A percentile compares a stretch with the other conserved stretches of the same genome.
Conservation (phyloP, 2,329 filamentous ascomycete genomes). For the Exophiala oligosperma region DNA sequence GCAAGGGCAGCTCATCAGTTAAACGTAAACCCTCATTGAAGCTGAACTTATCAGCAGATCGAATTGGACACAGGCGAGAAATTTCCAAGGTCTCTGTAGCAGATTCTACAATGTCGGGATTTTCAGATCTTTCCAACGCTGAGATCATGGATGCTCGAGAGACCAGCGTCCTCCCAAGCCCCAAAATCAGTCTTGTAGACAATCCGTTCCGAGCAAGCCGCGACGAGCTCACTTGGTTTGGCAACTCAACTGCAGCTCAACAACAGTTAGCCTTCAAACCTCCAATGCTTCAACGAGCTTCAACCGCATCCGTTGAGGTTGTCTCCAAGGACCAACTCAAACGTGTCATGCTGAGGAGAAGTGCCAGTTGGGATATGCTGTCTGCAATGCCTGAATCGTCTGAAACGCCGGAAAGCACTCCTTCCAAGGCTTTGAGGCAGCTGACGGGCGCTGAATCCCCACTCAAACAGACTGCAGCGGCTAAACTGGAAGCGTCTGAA, state of each 20-base stretch:
- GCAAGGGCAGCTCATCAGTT: background rate
- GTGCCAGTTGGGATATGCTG: slow-evolving; percentile 26
- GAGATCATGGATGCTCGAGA: slow-evolving; percentile 31
- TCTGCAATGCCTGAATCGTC: slow-evolving; percentile 22
- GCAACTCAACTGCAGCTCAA: slow-evolving; percentile 11
- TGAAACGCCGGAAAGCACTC: slow-evolving; percentile 21
- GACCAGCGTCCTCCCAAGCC: slow-evolving; percentile 29
- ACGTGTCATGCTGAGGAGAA: slow-evolving; percentile 24
- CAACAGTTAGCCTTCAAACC: slow-evolving; percentile 15
- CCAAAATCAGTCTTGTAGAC: slow-evolving; percentile 28
- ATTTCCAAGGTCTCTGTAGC: slow-evolving; percentile 30
- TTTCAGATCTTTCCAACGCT: slow-evolving; percentile 30
- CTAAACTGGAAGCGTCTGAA: slow-evolving; percentile 28
- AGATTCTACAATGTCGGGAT: slow-evolving; percentile 26
- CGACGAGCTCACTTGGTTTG: slow-evolving; percentile 22
- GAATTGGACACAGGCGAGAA: slow-evolving; percentile 26
- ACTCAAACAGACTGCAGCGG: slow-evolving; percentile 22
- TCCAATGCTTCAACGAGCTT: slow-evolving; percentile 26
- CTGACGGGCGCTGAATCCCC: slow-evolving; percentile 27
- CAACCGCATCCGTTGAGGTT: slow-evolving; percentile 32
- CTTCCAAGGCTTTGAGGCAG: slow-evolving; percentile 25
- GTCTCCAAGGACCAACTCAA: slow-evolving; percentile 28
- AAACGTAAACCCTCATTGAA: slow-evolving; percentile 24
- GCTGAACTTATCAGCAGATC: slow-evolving; percentile 12
- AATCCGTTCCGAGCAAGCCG: slow-evolving; percentile 22